Evolutionary conservation across 106 monocot genomes (phyloP).

Genomic region (Iris macrosiphon): DNA sequence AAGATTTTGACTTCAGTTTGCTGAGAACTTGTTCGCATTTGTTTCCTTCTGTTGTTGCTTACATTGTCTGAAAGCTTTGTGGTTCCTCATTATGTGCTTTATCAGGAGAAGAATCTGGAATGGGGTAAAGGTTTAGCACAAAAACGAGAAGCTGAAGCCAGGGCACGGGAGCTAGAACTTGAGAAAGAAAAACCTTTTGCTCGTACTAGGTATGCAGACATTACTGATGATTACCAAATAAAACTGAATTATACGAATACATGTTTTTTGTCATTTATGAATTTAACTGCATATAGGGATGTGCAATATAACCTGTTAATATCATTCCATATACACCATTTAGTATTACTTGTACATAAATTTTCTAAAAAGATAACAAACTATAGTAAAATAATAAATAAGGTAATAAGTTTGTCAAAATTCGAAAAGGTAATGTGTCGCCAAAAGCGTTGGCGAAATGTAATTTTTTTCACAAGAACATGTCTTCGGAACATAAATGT

Average conservation of each 20-base stretch:
- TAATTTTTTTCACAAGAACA: no score
- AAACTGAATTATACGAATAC: no score
- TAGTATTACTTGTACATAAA: no score
- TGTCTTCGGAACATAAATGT: no score
- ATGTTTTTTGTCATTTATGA: neutral
- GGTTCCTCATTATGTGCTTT: neutral
- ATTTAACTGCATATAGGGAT: neutral
- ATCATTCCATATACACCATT: neutral
- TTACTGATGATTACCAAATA: neutral
- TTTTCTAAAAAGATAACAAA: no score
- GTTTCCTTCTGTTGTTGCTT: neutral
- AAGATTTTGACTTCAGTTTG: neutral
- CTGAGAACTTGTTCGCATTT: neutral
- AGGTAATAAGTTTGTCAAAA: no score
- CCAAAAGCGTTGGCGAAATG: no score
- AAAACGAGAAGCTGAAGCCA: constrained; percentile 55
- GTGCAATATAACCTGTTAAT: neutral
- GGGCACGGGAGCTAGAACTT: constrained; percentile 33
- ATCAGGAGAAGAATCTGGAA: constrained; percentile 45
- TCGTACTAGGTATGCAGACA: constrained; percentile 40
- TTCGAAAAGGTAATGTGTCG: no score
- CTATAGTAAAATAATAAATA: no score
- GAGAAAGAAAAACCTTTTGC: constrained; percentile 73
- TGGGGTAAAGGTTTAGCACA: constrained; percentile 82
- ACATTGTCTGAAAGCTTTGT: neutral